phyloP scores from a whole-genome alignment of 148 eudicot species.

The Persicaria maculosa region DNA sequence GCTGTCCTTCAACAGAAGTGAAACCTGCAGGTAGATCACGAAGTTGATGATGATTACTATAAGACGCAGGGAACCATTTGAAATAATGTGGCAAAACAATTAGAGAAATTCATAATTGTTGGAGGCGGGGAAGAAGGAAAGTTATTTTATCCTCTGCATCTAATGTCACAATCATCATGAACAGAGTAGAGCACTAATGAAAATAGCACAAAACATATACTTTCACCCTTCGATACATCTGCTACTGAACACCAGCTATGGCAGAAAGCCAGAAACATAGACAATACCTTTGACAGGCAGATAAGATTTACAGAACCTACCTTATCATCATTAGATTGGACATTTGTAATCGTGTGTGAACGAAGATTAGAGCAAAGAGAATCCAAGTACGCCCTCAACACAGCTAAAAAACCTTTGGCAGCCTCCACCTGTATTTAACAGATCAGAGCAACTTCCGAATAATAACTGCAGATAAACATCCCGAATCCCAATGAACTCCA shows the following conservation, averaged over 20 bases:
- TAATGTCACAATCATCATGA: neutral
- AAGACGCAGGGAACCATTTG: neutral
- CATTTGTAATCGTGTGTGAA: constrained; percentile 89
- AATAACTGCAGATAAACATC: neutral
- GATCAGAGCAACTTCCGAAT: neutral
- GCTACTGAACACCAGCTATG: neutral
- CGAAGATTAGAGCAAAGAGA: constrained; percentile 83
- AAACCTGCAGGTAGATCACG: constrained; percentile 45
- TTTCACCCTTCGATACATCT: neutral
- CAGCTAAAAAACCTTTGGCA: constrained; percentile 68
- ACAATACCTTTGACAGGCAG: neutral
- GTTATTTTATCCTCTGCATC: neutral
- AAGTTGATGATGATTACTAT: neutral
- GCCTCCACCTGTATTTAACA: constrained; percentile 48
- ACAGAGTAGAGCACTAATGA: neutral
- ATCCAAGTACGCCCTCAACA: constrained; percentile 62
- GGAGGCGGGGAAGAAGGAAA: neutral
- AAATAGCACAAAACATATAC: neutral
- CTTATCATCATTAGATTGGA: constrained; percentile 96
- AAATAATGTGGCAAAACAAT: neutral
- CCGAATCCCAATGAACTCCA: neutral
- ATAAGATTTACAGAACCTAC: constrained; percentile 21
- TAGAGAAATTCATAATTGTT: neutral
- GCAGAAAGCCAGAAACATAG: no score
- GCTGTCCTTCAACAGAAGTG: constrained; percentile 87